Conservation (phyloP, 768 basidiomycete species). For the Tubosaeta sp. region DNA sequence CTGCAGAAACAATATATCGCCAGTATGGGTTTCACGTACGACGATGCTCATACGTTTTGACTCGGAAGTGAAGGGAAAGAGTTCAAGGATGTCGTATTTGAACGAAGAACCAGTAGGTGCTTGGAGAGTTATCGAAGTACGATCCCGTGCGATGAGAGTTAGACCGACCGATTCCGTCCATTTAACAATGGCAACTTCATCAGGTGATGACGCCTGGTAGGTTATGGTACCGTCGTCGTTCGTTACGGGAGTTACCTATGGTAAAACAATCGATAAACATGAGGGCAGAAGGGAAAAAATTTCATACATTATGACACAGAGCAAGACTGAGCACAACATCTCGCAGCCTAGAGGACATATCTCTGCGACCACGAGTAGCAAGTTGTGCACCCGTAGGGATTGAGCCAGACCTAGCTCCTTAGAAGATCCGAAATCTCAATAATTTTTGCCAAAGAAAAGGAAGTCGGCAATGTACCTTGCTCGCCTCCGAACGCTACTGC, state of each 20-base stretch:
- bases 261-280: neutral
- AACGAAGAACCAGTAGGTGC: slow-evolving; percentile 62
- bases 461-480: slow-evolving; percentile 36
- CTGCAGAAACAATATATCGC: slow-evolving; percentile 86
- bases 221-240: slow-evolving; percentile 95
- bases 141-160: slow-evolving; percentile 83
- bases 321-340: slow-evolving; percentile 93
- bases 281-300: slow-evolving; percentile 2
- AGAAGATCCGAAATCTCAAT: slow-evolving; percentile 14
- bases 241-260: slow-evolving; percentile 90
- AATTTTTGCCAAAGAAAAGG: neutral
- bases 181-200: slow-evolving; percentile 97
- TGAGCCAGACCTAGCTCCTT: slow-evolving; percentile 50
- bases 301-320: slow-evolving; percentile 87
- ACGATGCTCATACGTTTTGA: slow-evolving; percentile 99
- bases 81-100: slow-evolving; percentile 81
- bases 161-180: slow-evolving; percentile 97
- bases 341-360: slow-evolving; percentile 90
- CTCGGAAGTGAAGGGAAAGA: slow-evolving; percentile 98
- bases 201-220: slow-evolving; percentile 98
- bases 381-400: slow-evolving; percentile 73
- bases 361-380: slow-evolving; percentile 82
- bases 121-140: slow-evolving; percentile 82
- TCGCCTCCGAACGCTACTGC: slow-evolving; percentile 75
- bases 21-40: slow-evolving; percentile 70